Conservation (phyloP, 2,329 filamentous ascomycete genomes). For the Ceratocystis alfenasii region DNA sequence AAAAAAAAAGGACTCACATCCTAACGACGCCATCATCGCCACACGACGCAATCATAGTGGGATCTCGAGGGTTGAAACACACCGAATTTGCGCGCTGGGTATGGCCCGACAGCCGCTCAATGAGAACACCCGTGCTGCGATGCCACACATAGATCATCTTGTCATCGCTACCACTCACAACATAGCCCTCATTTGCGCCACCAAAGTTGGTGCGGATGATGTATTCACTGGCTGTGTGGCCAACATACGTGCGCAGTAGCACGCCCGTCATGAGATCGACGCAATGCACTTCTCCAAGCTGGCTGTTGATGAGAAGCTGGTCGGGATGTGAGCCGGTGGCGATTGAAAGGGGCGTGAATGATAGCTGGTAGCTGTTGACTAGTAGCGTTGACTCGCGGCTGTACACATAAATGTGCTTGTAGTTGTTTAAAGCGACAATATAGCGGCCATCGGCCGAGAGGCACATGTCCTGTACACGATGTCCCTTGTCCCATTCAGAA, state of each 20-base stretch:
- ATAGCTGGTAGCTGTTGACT: conserved; percentile 36
- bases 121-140: conserved; percentile 62
- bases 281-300: conserved; percentile 63
- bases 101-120: conserved; percentile 69
- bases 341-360: conserved; percentile 63
- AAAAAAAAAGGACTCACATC: conserved; percentile 50
- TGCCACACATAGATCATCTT: conserved; percentile 79
- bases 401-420: conserved; percentile 65
- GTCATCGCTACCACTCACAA: conserved; percentile 79
- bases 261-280: conserved; percentile 64
- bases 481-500: conserved; percentile 55
- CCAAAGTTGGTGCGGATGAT: conserved; percentile 78
- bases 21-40: conserved; percentile 77
- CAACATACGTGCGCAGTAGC: conserved; percentile 61
- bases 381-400: conserved; percentile 64
- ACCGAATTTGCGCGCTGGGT: conserved; percentile 70
- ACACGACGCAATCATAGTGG: conserved; percentile 76
- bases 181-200: conserved; percentile 82
- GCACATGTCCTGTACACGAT: conserved; percentile 74
- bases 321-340: conserved; percentile 71
- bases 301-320: conserved; percentile 70
- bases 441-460: conserved; percentile 69
- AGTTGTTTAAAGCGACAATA: conserved; percentile 64
- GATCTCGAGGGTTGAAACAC: conserved; percentile 75
- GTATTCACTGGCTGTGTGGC: conserved; percentile 61